phyloP scores from a whole-genome alignment of 257 asterid species.

The Buddleja alternifolia region DNA sequence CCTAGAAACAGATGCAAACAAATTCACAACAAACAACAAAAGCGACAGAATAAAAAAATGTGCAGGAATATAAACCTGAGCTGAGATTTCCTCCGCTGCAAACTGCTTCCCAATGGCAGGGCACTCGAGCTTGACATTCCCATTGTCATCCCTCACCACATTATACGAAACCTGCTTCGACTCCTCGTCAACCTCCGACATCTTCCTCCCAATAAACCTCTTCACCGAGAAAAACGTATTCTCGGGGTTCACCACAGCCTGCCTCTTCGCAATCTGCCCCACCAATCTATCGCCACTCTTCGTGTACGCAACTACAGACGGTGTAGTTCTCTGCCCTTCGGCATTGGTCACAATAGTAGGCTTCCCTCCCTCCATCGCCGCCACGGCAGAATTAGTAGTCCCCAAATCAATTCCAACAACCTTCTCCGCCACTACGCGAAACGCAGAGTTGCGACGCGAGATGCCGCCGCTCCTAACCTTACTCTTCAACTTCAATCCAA shows the following conservation, averaged over 20 bases:
- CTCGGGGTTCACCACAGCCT: constrained; percentile 90
- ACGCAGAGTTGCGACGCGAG: constrained; percentile 30
- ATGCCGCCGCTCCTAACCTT: constrained; percentile 34
- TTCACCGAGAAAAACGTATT: constrained; percentile 87
- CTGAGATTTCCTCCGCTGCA: constrained; percentile 94
- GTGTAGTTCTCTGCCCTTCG: constrained; percentile 90
- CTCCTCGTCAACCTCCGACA: constrained; percentile 91
- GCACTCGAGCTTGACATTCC: constrained; percentile 89
- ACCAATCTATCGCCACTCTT: constrained; percentile 82
- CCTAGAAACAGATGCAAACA: not conserved
- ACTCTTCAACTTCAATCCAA: constrained; percentile 49
- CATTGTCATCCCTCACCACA: constrained; percentile 85
- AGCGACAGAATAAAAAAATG: not conserved
- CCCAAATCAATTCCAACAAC: constrained; percentile 92
- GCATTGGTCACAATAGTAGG: constrained; percentile 88
- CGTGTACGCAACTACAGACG: constrained; percentile 89
- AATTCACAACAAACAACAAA: not conserved
- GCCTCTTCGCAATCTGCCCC: constrained; percentile 92
- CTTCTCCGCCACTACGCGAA: constrained; percentile 85
- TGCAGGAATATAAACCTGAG: constrained; percentile 58
- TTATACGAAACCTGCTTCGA: constrained; percentile 84
- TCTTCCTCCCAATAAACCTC: constrained; percentile 90
- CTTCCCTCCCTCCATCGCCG: constrained; percentile 96
- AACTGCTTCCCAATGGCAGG: constrained; percentile 87
- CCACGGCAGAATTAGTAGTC: constrained; percentile 90